Evolutionary conservation across 495 filamentous ascomycete species (phyloP), one percentile per base, ranked within the genome.

Genomic region (Eremomyces bilateralis): DNA sequence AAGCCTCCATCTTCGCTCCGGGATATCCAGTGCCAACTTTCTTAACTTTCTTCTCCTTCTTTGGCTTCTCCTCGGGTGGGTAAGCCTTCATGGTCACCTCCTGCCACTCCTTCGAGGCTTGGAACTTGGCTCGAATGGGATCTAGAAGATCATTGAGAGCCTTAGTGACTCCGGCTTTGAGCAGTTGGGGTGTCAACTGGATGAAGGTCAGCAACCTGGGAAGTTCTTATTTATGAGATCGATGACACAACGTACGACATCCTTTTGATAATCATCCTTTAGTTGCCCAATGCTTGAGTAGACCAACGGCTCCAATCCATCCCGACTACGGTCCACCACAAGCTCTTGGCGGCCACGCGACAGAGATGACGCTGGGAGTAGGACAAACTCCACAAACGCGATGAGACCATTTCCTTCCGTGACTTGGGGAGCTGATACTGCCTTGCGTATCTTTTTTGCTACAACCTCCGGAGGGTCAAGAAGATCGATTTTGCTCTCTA

Each of bases 401-500:
- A 93, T 53, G 4, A 95, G 50, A 10, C 88, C 88, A 49, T 97
- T 97, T 4, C 71, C 75, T 42, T 91, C 80, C 13, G 80, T 59
- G 20, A 77, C 64, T 41, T 67, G 62, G 1, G 88, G 88, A 21
- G 65, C 65, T 4, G 76, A 76, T 27, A 72, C 63, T 2, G 84
- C 77, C 53, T 92, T 92, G 43, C 69, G 69, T 39, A 94, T 60
- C 64, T 94, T 93, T 56, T 69, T 75, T 34, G 58, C 52, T 2
- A 93, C 69, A 3, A 56, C 49, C 4, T 90, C 82, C 0, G 73
- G 54, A 0, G 65, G 27, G 42, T 97, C 88, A 3, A 97, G 64
- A 4, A 97, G 61, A 51, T 95, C 88, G 42, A 95, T 92, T 61
- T 97, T 91, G 32, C 64, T 75, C 46, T 81, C 74, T n/a, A n/a